These are phyloP conservation scores for Cyberlindnera mississippiensis DNA, from an alignment of 805 yeast species.

Conservation along the genomic window DNA sequence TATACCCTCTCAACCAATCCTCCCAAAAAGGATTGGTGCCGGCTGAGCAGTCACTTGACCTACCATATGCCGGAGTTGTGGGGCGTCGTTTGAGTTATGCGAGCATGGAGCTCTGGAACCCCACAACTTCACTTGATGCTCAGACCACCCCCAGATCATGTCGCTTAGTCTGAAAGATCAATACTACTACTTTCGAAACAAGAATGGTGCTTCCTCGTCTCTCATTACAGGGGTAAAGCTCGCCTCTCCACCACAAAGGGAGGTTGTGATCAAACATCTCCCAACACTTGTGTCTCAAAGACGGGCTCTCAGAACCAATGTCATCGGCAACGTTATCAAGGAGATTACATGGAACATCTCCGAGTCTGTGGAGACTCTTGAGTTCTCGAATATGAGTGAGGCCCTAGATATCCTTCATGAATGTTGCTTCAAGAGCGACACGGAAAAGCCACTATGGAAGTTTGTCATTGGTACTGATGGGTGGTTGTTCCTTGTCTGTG, in stretches of 20 bases:
- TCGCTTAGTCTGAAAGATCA: too few relatives aligned
- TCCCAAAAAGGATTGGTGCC: too few relatives aligned
- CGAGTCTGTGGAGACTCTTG: neutral
- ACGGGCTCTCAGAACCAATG: constrained; percentile 3
- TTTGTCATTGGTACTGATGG: neutral
- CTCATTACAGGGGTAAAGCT: neutral
- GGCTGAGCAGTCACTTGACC: too few relatives aligned
- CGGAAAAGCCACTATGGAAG: constrained; percentile 7
- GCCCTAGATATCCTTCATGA: neutral
- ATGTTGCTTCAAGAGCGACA: neutral
- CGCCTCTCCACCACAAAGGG: neutral
- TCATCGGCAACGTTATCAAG: neutral
- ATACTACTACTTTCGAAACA: too few relatives aligned
- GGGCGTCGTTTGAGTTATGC: too few relatives aligned
- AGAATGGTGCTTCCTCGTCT: neutral
- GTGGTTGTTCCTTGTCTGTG: constrained; percentile 12
- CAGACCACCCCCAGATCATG: too few relatives aligned
- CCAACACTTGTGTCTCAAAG: constrained; percentile 1
- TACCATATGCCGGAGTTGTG: too few relatives aligned
- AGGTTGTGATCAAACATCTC: neutral
- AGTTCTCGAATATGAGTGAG: neutral
- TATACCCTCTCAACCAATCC: too few relatives aligned
- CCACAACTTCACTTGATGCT: too few relatives aligned
- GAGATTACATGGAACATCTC: constrained; percentile 1
- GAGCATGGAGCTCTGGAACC: too few relatives aligned